Percentiles rank a stretch among this genome's conserved stretches.
Conservation (phyloP, 495 filamentous ascomycete species). For the Articulospora tetracladia region DNA sequence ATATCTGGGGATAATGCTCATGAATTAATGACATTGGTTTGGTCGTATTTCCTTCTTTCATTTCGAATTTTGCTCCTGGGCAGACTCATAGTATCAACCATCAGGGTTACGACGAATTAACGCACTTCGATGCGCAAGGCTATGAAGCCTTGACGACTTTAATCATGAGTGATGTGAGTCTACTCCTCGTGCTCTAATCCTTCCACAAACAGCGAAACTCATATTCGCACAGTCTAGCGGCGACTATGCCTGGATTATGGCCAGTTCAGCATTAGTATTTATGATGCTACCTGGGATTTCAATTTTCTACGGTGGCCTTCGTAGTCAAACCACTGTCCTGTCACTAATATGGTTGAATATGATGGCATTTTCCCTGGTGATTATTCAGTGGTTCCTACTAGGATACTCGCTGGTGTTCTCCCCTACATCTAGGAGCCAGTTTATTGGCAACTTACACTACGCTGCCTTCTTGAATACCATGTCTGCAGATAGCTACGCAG, state of each 20-base stretch:
- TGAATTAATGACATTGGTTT: too few species aligned
- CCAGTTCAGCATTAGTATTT: conserved; percentile 1
- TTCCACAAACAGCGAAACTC: background rate
- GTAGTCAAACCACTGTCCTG: conserved; percentile 85
- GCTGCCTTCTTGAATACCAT: background rate
- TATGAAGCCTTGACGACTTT: background rate
- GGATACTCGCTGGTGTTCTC: conserved; percentile 91
- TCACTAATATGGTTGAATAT: conserved; percentile 90
- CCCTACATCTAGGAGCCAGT: conserved; percentile 36
- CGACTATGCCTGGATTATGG: conserved; percentile 8
- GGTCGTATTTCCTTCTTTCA: background rate
- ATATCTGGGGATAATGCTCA: background rate
- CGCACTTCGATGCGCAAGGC: background rate
- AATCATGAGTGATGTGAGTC: background rate
- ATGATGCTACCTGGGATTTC: conserved; percentile 96
- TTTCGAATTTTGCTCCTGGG: background rate
- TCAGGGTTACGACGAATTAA: too few species aligned
- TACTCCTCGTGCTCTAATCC: background rate
- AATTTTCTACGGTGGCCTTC: conserved; percentile 95
- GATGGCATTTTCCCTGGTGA: conserved; percentile 80
- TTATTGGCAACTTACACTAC: background rate
- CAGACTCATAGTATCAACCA: background rate
- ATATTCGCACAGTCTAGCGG: background rate
- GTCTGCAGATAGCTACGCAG: background rate
- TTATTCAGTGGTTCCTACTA: conserved; percentile 99